A percentile compares a stretch with the other conserved stretches of the same genome.
These are phyloP conservation scores for Phellopilus nigrolimitatus DNA, from an alignment of 1,284 basidiomycete species.

Conservation along the genomic window DNA sequence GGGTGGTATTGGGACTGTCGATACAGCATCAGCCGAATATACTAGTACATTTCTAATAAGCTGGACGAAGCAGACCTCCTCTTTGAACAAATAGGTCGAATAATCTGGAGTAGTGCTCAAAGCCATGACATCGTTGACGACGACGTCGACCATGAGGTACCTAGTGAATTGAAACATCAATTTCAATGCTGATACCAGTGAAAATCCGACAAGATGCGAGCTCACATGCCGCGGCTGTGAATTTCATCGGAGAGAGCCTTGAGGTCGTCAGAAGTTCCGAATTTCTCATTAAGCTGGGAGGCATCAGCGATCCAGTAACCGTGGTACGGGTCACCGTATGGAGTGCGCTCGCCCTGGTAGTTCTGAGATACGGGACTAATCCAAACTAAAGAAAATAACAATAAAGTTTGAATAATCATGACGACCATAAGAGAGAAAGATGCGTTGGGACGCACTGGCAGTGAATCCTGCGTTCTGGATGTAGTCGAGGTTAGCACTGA, in stretches of 20 bases:
- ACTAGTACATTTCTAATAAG: neutral
- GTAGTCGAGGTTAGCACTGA: slow-evolving; percentile 72
- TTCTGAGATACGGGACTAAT: slow-evolving; percentile 66
- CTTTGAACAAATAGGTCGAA: slow-evolving; percentile 57
- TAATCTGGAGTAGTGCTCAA: slow-evolving; percentile 51
- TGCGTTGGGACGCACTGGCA: slow-evolving; percentile 47
- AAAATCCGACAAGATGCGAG: slow-evolving; percentile 11
- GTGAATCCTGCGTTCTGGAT: slow-evolving; percentile 75
- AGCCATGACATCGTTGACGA: slow-evolving; percentile 71
- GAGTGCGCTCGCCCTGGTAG: slow-evolving; percentile 57
- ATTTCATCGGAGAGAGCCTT: slow-evolving; percentile 59
- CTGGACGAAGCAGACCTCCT: slow-evolving; percentile 33
- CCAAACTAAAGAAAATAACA: too few species aligned
- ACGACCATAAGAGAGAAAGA: slow-evolving; percentile 10
- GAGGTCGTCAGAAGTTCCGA: slow-evolving; percentile 66
- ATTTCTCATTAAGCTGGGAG: slow-evolving; percentile 59
- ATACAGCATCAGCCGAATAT: neutral
- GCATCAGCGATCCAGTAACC: slow-evolving; percentile 69
- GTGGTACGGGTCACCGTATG: slow-evolving; percentile 66
- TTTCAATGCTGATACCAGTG: too few species aligned
- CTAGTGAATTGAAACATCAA: too few species aligned
- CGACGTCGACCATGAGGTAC: slow-evolving; percentile 77
- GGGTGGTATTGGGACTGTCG: slow-evolving; percentile 52
- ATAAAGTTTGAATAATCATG: slow-evolving; percentile 11
- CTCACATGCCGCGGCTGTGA: slow-evolving; percentile 64